Evolutionary conservation across 768 basidiomycete genomes (phyloP), one percentile per base, ranked within the genome.

Genomic region (Lentinula boryana): DNA sequence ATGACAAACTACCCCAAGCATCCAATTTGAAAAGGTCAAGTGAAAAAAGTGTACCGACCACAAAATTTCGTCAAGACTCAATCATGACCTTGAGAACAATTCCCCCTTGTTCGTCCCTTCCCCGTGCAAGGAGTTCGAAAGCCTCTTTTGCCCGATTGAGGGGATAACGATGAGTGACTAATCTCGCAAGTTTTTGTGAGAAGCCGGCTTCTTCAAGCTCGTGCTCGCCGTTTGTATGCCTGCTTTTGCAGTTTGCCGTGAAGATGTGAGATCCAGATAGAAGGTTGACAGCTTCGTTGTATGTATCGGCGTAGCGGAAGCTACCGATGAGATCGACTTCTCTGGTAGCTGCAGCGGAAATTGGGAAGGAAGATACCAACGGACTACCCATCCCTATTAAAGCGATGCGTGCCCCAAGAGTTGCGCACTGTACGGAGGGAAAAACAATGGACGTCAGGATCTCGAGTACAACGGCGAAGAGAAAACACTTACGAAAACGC

Each of bases 321-420:
- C 89, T 91, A 65, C 95, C 95, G 63, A 86, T 84, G 67, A 98
- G 85, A 73, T 98, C 94, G 62, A 98, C 92, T 74, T 97, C 95
- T 56, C 95, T 87, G 60, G 87, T 73, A 15, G 92, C 88, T 43
- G 94, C 91, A 32, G 83, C 80, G 46, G 89, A 88, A 60, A 95
- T 80, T n/a, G 96, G 96, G 58, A 97, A 79, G 64, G 82, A 78
- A 60, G 58, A 51, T 15, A 88, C 84, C 67, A 87, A 89, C 61
- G 88, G 84, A 15, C 93, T 85, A 65, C 96, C 96, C 96, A 98
- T 98, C 21, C 96, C 96, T 64, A 98, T 85, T 67, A 94, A 89
- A 81, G 93, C 87, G 60, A 97, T 92, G 70, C 89, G 93, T 54
- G 93, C 92, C 55, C 95, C 95, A 16, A 90, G 79, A 56, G 81